A percentile compares a stretch with the other conserved stretches of the same genome.
These are phyloP conservation scores for Viola odorata DNA, from an alignment of 345 rosid genomes.

Conservation along the genomic window DNA sequence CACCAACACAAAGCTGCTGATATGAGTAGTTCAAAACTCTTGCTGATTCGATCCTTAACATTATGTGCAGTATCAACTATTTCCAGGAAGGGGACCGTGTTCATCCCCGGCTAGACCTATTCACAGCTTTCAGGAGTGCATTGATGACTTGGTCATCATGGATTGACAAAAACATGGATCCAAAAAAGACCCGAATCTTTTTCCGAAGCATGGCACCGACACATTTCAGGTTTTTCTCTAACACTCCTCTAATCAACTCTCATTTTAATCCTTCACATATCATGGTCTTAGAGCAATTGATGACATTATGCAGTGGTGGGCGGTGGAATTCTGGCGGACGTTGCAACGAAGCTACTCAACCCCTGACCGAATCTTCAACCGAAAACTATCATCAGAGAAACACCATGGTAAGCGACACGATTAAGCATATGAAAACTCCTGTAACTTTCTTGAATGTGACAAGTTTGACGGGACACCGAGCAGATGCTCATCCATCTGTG, in stretches of 20 bases:
- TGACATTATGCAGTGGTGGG: slow-evolving; percentile 51
- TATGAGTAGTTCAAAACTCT: no score
- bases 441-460: slow-evolving; percentile 62
- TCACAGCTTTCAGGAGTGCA: slow-evolving; percentile 69
- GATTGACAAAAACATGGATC: slow-evolving; percentile 65
- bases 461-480: slow-evolving; percentile 50
- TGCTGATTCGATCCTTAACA: background rate
- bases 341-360: slow-evolving; percentile 58
- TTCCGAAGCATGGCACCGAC: slow-evolving; percentile 76
- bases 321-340: slow-evolving; percentile 91
- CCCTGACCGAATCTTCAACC: slow-evolving; percentile 35
- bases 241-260: background rate
- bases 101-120: slow-evolving; percentile 69
- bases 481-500: slow-evolving; percentile 71
- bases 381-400: slow-evolving; percentile 39
- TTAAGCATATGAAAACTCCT: slow-evolving; percentile 61
- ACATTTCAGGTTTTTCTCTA: slow-evolving; percentile 68
- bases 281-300: slow-evolving; percentile 4
- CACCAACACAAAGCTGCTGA: no score
- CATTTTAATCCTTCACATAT: background rate
- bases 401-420: slow-evolving; percentile 41
- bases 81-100: slow-evolving; percentile 80
- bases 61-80: slow-evolving; percentile 61
- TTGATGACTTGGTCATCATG: slow-evolving; percentile 81
- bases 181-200: slow-evolving; percentile 68